Percentiles rank a stretch among this genome's conserved stretches.
Conservation (phyloP, 305 asterid species). For the Ilex paraguariensis region DNA sequence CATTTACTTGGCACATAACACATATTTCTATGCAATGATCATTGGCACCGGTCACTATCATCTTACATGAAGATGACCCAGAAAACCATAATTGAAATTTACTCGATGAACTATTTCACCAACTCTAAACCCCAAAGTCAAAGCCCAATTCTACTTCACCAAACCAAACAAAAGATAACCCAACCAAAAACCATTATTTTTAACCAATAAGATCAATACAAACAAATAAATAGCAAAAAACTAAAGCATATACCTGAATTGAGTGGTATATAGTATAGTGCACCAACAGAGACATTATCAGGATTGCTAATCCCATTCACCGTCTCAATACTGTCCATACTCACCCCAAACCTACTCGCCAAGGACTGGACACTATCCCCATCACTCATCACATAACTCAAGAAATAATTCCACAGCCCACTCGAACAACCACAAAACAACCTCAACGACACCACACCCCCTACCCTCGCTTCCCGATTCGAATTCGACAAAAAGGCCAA, state of each 20-base stretch:
- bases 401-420: slow-evolving; percentile 87
- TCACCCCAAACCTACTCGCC: slow-evolving; percentile 95
- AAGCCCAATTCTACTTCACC: background rate
- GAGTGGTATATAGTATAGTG: slow-evolving; percentile 69
- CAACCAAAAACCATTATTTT: slow-evolving; percentile 9
- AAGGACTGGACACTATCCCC: slow-evolving; percentile 79
- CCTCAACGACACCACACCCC: slow-evolving; percentile 76
- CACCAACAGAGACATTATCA: slow-evolving; percentile 81
- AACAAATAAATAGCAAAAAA: background rate
- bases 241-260: slow-evolving; percentile 58
- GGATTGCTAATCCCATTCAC: slow-evolving; percentile 74
- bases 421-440: slow-evolving; percentile 93
- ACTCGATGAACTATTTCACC: background rate
- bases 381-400: slow-evolving; percentile 86
- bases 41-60: too few relatives aligned
- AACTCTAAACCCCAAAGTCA: background rate
- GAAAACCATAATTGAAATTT: background rate
- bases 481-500: slow-evolving; percentile 66
- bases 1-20: background rate
- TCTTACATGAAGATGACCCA: too few relatives aligned
- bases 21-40: background rate
- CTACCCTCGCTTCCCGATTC: slow-evolving; percentile 66
- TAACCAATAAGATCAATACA: slow-evolving; percentile 4
- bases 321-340: slow-evolving; percentile 85
- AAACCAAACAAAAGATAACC: slow-evolving; percentile 7